Conservation (phyloP, 257 asterid species). For the Solanum ossicruentum region DNA sequence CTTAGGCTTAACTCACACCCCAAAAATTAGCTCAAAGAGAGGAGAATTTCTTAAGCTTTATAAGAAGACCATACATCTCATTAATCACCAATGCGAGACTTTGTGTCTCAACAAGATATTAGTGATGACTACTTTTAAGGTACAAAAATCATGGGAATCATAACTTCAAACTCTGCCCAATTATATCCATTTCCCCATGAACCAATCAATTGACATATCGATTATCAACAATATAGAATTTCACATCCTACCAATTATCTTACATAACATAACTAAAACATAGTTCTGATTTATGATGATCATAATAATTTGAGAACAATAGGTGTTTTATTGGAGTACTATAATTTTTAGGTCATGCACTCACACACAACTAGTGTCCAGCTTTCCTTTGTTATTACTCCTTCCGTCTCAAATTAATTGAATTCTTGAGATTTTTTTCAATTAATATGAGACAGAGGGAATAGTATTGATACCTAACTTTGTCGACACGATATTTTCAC, state of each 20-base stretch:
- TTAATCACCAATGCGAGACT: too few relatives aligned
- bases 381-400: neutral
- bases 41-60: too few relatives aligned
- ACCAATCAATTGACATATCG: neutral
- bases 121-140: neutral
- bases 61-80: too few relatives aligned
- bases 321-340: neutral
- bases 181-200: neutral
- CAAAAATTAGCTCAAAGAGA: too few relatives aligned
- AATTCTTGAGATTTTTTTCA: too few relatives aligned
- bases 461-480: neutral
- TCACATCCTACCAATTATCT: neutral
- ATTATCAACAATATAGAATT: neutral
- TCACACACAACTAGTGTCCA: neutral
- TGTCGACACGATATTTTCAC: rapidly evolving
- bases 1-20: too few relatives aligned
- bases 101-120: too few relatives aligned
- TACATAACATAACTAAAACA: neutral
- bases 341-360: neutral
- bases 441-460: too few relatives aligned
- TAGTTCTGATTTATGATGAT: neutral
- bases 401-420: too few relatives aligned
- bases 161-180: neutral
- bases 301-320: neutral
- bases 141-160: neutral